A percentile compares a stretch with the other conserved stretches of the same genome.
These are phyloP conservation scores for Apostasia ramifera DNA, from an alignment of 106 monocot species.

Conservation along the genomic window DNA sequence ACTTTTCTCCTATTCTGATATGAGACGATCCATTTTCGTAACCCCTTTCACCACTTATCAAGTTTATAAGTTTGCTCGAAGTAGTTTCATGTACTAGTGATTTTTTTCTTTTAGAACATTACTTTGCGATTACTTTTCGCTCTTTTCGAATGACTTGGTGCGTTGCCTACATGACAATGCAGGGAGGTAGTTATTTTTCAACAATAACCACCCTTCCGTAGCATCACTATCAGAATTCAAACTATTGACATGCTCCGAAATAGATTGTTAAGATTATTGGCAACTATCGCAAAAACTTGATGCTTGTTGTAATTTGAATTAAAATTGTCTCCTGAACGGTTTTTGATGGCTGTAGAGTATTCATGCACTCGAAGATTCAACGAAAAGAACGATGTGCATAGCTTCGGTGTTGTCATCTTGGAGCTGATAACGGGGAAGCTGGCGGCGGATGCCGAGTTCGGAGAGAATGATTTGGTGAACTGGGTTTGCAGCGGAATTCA, in stretches of 20 bases:
- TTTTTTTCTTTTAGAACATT: no score
- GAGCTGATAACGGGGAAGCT: conserved; percentile 21
- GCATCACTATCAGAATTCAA: neutral
- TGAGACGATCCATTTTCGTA: no score
- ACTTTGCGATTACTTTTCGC: no score
- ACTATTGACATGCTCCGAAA: neutral
- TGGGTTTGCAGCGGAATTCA: conserved; percentile 13
- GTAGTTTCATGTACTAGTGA: no score
- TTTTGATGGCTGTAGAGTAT: conserved; percentile 5
- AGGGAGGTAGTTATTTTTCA: neutral
- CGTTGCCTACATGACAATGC: neutral
- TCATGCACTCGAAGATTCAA: conserved; percentile 29
- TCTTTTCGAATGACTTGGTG: no score
- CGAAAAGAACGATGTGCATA: conserved; percentile 32
- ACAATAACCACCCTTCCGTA: neutral
- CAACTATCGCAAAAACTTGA: neutral
- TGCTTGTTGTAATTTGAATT: neutral
- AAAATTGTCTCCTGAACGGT: neutral
- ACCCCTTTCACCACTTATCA: no score
- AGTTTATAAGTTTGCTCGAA: no score
- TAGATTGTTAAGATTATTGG: neutral
- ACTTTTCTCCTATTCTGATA: no score
- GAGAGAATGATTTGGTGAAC: conserved; percentile 15
- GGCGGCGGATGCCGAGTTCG: conserved; percentile 10
- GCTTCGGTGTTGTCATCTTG: conserved; percentile 29